Base-by-base conservation (phyloP, 176 grass and related monocot species). In the Zoysia pacifica region DNA sequence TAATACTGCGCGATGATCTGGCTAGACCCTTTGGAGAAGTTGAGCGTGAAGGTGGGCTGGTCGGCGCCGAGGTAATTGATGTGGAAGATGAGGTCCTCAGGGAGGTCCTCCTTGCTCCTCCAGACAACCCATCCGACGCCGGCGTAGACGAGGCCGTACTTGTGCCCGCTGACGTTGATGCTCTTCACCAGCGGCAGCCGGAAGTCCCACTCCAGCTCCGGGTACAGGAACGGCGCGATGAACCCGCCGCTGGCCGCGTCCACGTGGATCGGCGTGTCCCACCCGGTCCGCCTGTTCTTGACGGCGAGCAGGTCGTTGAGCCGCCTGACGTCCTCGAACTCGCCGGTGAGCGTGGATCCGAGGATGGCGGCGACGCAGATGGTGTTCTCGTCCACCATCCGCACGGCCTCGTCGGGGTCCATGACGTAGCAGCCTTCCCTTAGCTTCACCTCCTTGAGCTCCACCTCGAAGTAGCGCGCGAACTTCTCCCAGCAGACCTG, bases 1-100 rank as follows among this genome's bases (percentile, higher is more conserved):
- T 98, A 98, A 56, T 98, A 98, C 3, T 98, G 95, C 2, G 95
- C 92, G 83, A 98, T 94, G 74, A 98, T 91, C 42, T 93, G 95
- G 37, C 92, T 98, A 6, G 92, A 94, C 39, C 91, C 91, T 87
- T 93, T 90, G 71, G 91, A 90, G 73, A 93, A 93, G 82, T 93
- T 93, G 88, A 93, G 91, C 19, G 91, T 93, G 78, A 93, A 93
- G 39, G 91, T 93, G 4, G 91, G 91, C 63, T 93, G 91, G 76
- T 93, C 91, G 1, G 91, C 77, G 59, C 91, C 91, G 62, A 93
- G 87, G 85, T 93, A 93, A 68, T 93, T 93, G 84, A 93, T 90
- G 73, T 93, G 91, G 83, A 93, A 93, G 75, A 93, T 93, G 79
- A 93, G 91, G 82, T 93, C 91, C 4, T 93, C 88, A 4, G 91